Conservation (phyloP, 2,329 filamentous ascomycete species). For the Gnomoniopsis smithogilvyi region DNA sequence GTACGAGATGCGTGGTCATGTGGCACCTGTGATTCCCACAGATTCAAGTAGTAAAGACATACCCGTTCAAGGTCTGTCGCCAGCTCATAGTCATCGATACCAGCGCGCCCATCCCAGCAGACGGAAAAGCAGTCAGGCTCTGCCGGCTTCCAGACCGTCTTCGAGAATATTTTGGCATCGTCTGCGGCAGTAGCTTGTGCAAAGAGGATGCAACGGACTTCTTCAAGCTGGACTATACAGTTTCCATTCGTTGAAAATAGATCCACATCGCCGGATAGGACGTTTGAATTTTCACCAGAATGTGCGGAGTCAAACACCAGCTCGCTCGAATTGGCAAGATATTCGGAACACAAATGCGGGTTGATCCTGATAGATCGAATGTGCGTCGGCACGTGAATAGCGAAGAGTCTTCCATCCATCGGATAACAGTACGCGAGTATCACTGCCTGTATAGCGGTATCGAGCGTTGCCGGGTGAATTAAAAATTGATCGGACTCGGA, state of each 20-base stretch:
- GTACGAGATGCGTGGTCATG: too few species aligned
- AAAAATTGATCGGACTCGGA: not conserved
- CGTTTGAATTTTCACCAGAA: not conserved
- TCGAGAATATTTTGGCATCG: slow-evolving; percentile 15
- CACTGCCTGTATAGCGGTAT: slow-evolving; percentile 10
- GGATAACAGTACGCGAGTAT: slow-evolving; percentile 5
- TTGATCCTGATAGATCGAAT: slow-evolving; percentile 5
- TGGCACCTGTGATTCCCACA: not conserved
- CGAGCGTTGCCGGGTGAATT: slow-evolving; percentile 10
- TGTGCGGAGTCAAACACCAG: not conserved
- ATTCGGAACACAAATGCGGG: slow-evolving; percentile 1
- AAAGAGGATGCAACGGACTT: slow-evolving; percentile 8
- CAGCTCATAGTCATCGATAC: not conserved
- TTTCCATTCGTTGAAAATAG: not conserved
- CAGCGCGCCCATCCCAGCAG: not conserved
- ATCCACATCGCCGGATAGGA: not conserved
- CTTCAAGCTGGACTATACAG: slow-evolving; percentile 10
- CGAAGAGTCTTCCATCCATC: not conserved
- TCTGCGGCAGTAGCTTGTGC: slow-evolving; percentile 7
- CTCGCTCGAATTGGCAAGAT: not conserved
- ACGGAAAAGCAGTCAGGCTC: not conserved
- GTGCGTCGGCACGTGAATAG: slow-evolving; percentile 6
- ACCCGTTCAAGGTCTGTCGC: not conserved
- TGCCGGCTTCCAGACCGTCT: slow-evolving; percentile 8
- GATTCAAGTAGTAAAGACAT: not conserved